Base-by-base conservation (phyloP, 2,329 filamentous ascomycete genomes). In the Aspergillus spinulosporus region DNA sequence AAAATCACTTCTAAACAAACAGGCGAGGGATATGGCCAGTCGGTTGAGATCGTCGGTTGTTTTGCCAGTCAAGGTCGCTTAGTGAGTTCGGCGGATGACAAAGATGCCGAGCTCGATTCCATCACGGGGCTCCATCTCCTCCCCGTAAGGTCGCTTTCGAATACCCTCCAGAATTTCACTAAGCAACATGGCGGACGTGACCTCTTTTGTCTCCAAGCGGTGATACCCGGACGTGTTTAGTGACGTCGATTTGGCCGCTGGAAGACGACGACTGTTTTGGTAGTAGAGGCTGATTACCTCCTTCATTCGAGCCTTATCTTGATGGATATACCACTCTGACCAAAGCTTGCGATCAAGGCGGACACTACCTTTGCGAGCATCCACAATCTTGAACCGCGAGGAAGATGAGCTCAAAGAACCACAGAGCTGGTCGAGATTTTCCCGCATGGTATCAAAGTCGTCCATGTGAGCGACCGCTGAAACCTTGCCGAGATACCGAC, bases 241-340 rank as follows among this genome's bases (percentile, higher is more conserved):
- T 29, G 66, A 52, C 12, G 66, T 54, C 11, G 62, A 49, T 40
- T 72, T 72, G 54, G 61, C 68, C 2, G 62, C 58, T 5, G 73
- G 68, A 3, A 71, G 61, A 6, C 71, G 69, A 9, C 71, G 69
- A 40, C 71, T 68, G 26, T 73, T 76, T 51, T 73, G 68, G 70
- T 73, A 78, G 59, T 78, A 75, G 15, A 72, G 53, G 37, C 67
- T 72, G 49, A 79, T 67, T 4, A 80, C 73, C 31, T 81, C 80
- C 57, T 82, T 78, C 49, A 87, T 80, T 11, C 84, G 77, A 8
- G 79, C 75, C 63, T 84, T 84, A 66, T 87, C 85, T 65, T 88
- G 85, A 64, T 85, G 83, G 45, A 84, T 80, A 76, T 82, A 87
- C 84, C 84, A 87, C 54, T 86, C 81, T 32, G 80, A 78, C 85